A percentile compares a stretch with the other conserved stretches of the same genome.
Conservation (phyloP, 345 rosid genomes). For the Lepidium aucheri region DNA sequence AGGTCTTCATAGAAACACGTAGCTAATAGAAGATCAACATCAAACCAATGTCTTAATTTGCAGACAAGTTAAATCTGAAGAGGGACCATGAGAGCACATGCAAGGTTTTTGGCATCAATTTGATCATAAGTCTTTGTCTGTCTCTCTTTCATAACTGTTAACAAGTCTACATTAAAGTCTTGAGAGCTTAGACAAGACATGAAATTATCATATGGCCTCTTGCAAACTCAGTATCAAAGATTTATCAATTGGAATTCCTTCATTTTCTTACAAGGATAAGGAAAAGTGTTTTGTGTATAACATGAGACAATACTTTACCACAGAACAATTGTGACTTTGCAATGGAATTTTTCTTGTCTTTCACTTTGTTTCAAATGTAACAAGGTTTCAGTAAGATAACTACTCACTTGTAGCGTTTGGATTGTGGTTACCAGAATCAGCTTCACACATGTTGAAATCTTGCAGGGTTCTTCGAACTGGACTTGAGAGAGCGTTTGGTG, state of each 20-base stretch:
- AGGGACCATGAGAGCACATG: slow-evolving; percentile 31
- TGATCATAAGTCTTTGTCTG: slow-evolving; percentile 18
- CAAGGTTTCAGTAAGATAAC: background rate
- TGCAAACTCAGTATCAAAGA: slow-evolving; percentile 15
- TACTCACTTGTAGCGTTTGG: slow-evolving; percentile 1
- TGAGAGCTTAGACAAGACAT: slow-evolving; percentile 21
- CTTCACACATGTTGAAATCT: slow-evolving; percentile 36
- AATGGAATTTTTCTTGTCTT: background rate
- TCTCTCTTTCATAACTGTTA: slow-evolving; percentile 12
- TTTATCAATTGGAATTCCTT: background rate
- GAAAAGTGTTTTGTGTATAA: slow-evolving; percentile 10
- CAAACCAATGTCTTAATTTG: background rate
- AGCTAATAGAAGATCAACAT: slow-evolving; percentile 6
- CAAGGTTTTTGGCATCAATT: slow-evolving; percentile 17
- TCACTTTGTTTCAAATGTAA: background rate
- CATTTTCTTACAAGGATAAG: background rate
- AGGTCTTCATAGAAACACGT: slow-evolving; percentile 18
- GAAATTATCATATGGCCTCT: slow-evolving; percentile 2
- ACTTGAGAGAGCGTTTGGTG: slow-evolving; percentile 46
- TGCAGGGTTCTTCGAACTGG: slow-evolving; percentile 68
- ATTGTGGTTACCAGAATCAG: slow-evolving; percentile 16
- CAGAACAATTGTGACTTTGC: slow-evolving; percentile 14
- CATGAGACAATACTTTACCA: slow-evolving; percentile 6
- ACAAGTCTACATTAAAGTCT: slow-evolving; percentile 22
- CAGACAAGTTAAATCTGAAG: slow-evolving; percentile 15